Evolutionary conservation across 2,329 filamentous ascomycete genomes (phyloP).

Genomic region (Moelleriella libera): DNA sequence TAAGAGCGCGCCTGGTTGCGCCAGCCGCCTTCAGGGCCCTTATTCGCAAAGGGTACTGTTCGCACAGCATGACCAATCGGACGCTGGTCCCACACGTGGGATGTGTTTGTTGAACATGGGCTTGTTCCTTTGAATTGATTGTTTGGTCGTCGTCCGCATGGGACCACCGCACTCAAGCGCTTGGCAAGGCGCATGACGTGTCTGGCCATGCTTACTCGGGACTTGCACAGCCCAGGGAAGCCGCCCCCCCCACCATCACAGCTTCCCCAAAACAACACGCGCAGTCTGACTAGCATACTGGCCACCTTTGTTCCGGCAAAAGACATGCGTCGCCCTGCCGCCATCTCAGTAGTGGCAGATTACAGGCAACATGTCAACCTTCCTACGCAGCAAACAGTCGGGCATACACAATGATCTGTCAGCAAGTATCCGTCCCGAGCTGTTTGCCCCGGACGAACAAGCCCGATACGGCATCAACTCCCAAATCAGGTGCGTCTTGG

Average conservation of each 20-base stretch:
- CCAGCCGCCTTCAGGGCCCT: too few species aligned
- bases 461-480: slow-evolving; percentile 72
- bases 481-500: slow-evolving; percentile 39
- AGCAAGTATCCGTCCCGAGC: slow-evolving; percentile 58
- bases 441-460: slow-evolving; percentile 76
- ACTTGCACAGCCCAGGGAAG: background rate
- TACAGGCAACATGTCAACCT: slow-evolving; percentile 54
- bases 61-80: too few species aligned
- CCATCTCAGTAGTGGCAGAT: background rate
- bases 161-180: too few species aligned
- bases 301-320: background rate
- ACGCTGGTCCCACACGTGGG: too few species aligned
- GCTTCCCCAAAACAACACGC: background rate
- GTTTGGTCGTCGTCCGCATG: too few species aligned
- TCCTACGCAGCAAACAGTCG: slow-evolving; percentile 83
- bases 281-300: background rate
- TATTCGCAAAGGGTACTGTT: too few species aligned
- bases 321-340: background rate
- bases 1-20: too few species aligned
- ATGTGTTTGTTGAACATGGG: too few species aligned
- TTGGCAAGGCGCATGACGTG: background rate
- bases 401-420: slow-evolving; percentile 89
- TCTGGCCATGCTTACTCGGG: background rate
- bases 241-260: background rate
- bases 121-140: too few species aligned